phyloP scores from a whole-genome alignment of 208 protist species.

The Crithidia expoeki region DNA sequence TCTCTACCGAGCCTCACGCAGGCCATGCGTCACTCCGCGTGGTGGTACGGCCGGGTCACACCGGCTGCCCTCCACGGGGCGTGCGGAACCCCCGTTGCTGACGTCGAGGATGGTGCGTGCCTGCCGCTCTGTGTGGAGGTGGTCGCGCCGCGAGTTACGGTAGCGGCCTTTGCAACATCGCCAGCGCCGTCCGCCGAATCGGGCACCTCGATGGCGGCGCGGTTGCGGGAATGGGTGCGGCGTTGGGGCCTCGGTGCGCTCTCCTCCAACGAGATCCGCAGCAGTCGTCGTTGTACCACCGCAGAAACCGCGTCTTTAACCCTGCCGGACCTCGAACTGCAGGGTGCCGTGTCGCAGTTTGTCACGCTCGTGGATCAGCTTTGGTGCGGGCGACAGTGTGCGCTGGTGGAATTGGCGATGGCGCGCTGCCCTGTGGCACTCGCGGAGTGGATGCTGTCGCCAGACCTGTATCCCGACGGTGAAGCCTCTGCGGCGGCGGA shows the following conservation, averaged over 20 bases:
- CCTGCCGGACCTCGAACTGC: background rate
- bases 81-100: too few species aligned
- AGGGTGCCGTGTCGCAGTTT: conserved; percentile 2
- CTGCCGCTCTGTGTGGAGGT: conserved; percentile 21
- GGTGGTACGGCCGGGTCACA: conserved; percentile 20
- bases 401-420: conserved; percentile 21
- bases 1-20: conserved; percentile 9
- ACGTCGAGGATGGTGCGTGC: background rate
- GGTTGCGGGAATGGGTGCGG: background rate
- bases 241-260: background rate
- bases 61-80: background rate
- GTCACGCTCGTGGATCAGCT: conserved; percentile 10
- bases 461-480: background rate
- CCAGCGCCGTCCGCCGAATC: background rate
- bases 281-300: background rate
- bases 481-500: background rate
- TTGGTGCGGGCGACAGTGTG: conserved; percentile 12
- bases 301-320: background rate
- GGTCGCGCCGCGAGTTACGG: conserved; percentile 4
- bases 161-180: background rate
- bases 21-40: conserved; percentile 10
- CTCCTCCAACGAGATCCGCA: background rate
- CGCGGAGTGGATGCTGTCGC: conserved; percentile 19
- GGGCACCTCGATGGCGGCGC: too few species aligned
- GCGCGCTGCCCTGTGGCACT: conserved; percentile 13